Percentiles rank a stretch among this genome's conserved stretches.
Evolutionary conservation across 2,329 filamentous ascomycete genomes (phyloP).

Genomic region (Polychaeton citri): DNA sequence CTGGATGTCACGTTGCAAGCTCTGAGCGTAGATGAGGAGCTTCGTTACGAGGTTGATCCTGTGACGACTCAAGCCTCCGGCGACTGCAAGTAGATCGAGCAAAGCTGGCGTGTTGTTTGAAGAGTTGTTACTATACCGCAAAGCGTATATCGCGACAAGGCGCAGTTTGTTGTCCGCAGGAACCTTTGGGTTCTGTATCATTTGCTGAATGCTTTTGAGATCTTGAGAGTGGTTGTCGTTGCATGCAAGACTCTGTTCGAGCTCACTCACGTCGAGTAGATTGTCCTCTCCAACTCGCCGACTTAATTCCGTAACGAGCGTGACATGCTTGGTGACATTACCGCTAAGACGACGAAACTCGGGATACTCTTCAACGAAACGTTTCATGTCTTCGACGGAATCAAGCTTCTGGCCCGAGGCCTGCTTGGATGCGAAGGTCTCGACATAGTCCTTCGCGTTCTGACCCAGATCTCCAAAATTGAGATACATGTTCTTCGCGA

Average conservation of each 20-base stretch:
- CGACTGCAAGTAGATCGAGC: slow-evolving; percentile 71
- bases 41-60: slow-evolving; percentile 70
- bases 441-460: slow-evolving; percentile 97
- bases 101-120: slow-evolving; percentile 74
- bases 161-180: slow-evolving; percentile 73
- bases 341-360: slow-evolving; percentile 95
- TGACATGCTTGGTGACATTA: slow-evolving; percentile 97
- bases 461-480: slow-evolving; percentile 93
- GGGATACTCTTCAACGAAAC: slow-evolving; percentile 96
- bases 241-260: slow-evolving; percentile 92
- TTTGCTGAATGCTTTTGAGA: slow-evolving; percentile 77
- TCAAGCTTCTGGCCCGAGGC: slow-evolving; percentile 93
- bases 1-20: slow-evolving; percentile 55
- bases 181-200: slow-evolving; percentile 70
- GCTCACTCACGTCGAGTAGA: slow-evolving; percentile 87
- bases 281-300: slow-evolving; percentile 74
- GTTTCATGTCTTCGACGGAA: slow-evolving; percentile 96
- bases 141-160: slow-evolving; percentile 83
- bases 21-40: slow-evolving; percentile 72
- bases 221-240: slow-evolving; percentile 89
- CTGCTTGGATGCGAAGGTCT: slow-evolving; percentile 96
- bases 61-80: slow-evolving; percentile 64
- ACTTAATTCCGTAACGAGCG: slow-evolving; percentile 84
- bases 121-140: slow-evolving; percentile 79
- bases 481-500: slow-evolving; percentile 98